Base-by-base conservation (phyloP, 257 asterid genomes). In the Verbascum thapsus region DNA sequence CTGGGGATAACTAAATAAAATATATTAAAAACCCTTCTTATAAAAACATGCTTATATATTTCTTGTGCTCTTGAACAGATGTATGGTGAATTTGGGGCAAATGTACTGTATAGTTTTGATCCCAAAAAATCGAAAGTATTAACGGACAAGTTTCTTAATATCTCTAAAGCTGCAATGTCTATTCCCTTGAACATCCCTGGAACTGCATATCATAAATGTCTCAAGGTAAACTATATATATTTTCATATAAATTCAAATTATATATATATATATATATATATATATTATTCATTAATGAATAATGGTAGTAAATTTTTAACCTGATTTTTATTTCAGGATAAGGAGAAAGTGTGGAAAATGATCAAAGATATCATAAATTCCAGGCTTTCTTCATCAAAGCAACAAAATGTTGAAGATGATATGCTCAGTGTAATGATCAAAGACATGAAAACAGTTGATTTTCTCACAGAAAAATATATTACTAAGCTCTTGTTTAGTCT, bases 141-240 rank as follows among this genome's bases (percentile, higher is more conserved):
- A 0, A 16, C 26, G 8, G 12, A 64, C n/a, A 35, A 13, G 9
- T 61, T 44, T 19, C 4, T 13, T 18, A 10, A 57, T 13, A 11
- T 55, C 40, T 0, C 40, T 3, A 26, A 17, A 35, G 60, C 23
- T 61, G 41, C 55, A 30, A 26, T 71, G 64, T 67, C 78, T 26
- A 62, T 76, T 10, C 81, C 81, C 3, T 15, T 71, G 34, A 67
- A 76, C 20, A 56, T 76, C 15, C 81, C 81, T 43, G 81, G 81
- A 12, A 71, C 81, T 4, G 48, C 23, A 10, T 71, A 47, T 60
- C 58, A 76, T 37, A 67, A 56, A 17, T 30, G 67, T 61, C 38
- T 71, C 26, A 61, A 74, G 80, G 80, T 69, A 58, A 26, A 8
- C 13, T 26, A 13, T 3, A 47, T 15, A 47, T 12, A n/a, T n/a